Conservation (phyloP, 2,329 filamentous ascomycete genomes). For the Talaromyces islandicus region DNA sequence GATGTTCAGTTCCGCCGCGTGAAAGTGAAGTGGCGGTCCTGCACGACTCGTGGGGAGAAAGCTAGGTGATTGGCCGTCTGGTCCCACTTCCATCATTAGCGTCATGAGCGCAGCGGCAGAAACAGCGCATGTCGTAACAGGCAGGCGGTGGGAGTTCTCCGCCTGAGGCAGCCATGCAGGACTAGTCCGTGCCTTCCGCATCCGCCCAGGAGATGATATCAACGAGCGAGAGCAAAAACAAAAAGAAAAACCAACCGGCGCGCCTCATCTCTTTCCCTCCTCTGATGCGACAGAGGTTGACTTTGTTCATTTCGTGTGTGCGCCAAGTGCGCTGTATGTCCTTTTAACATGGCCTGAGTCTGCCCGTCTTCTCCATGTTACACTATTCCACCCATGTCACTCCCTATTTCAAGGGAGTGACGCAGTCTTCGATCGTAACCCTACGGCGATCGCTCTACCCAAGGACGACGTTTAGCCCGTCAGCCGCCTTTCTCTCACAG, state of each 20-base stretch:
- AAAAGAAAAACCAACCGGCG: background rate
- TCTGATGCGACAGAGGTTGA: background rate
- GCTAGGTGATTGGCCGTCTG: background rate
- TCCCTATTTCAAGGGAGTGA: slow-evolving; percentile 8
- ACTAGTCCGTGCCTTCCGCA: background rate
- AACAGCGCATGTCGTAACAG: background rate
- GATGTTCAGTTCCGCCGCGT: background rate
- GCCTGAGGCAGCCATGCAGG: slow-evolving; percentile 1
- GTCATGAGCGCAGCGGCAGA: background rate
- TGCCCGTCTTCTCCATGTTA: slow-evolving; percentile 2
- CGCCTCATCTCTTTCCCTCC: background rate
- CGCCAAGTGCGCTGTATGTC: background rate
- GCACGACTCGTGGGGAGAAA: background rate
- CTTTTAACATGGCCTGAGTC: slow-evolving; percentile 1
- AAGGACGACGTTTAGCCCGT: background rate
- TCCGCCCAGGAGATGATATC: background rate
- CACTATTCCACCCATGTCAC: slow-evolving; percentile 6
- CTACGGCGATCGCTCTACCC: background rate
- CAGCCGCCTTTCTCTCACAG: background rate
- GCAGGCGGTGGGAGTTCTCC: background rate
- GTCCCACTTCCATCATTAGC: background rate
- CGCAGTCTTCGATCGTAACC: slow-evolving; percentile 3
- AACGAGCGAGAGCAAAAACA: background rate
- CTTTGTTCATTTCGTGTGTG: background rate
- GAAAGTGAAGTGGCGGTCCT: background rate